phyloP scores from a whole-genome alignment of 1,284 basidiomycete species.

The Pseudozyma tsukubaensis region DNA sequence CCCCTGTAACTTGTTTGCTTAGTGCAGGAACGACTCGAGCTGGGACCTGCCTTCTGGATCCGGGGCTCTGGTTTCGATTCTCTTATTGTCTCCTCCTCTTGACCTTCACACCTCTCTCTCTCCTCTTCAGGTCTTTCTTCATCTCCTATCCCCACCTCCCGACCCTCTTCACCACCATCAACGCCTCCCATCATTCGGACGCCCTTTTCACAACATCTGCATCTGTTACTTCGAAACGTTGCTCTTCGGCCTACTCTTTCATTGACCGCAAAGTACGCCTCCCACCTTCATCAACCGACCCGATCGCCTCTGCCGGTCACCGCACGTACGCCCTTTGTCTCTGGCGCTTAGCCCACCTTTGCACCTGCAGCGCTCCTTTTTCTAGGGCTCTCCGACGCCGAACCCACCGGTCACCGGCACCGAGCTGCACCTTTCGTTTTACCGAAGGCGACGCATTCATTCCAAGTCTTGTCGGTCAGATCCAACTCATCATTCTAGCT shows the following conservation, averaged over 20 bases:
- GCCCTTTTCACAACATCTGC: too few relatives aligned
- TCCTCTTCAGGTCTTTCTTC: not conserved
- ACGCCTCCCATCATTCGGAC: not conserved
- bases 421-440: conserved; percentile 1
- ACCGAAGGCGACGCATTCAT: conserved; percentile 14
- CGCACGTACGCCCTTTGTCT: not conserved
- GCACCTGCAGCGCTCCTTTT: not conserved
- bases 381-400: conserved; percentile 2
- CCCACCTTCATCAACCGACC: conserved; percentile 14
- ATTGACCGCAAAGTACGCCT: conserved; percentile 1
- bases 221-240: too few relatives aligned
- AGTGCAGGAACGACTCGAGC: too few relatives aligned
- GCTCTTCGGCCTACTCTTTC: not conserved
- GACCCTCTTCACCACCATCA: not conserved
- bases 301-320: conserved; percentile 5
- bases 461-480: too few relatives aligned
- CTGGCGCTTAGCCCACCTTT: conserved; percentile 9
- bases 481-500: too few relatives aligned
- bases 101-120: conserved; percentile 8
- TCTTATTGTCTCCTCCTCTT: not conserved
- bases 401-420: not conserved
- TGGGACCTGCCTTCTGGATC: too few relatives aligned
- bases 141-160: conserved; percentile 1
- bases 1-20: too few relatives aligned
- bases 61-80: not conserved